phyloP scores from a whole-genome alignment of 306 rosid species.

The Cucurbita pepo region DNA sequence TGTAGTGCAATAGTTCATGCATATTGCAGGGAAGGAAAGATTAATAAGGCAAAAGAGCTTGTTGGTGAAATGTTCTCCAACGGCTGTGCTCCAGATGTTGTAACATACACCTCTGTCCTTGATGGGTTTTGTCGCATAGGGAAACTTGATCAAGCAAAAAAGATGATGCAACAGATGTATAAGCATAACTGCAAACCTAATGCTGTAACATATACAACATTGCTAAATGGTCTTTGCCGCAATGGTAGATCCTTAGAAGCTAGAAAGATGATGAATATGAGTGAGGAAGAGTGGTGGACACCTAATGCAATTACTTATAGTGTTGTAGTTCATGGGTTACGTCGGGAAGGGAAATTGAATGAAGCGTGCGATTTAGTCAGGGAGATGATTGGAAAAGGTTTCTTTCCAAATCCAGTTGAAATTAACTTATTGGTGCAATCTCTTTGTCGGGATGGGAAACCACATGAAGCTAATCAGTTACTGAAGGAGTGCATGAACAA shows the following conservation, averaged over 20 bases:
- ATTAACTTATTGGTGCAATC: constrained; percentile 59
- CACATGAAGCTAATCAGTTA: constrained; percentile 51
- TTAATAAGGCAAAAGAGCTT: constrained; percentile 51
- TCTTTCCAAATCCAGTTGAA: constrained; percentile 65
- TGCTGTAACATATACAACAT: constrained; percentile 56
- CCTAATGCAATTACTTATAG: constrained; percentile 69
- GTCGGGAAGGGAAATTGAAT: constrained; percentile 61
- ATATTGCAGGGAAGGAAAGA: constrained; percentile 46
- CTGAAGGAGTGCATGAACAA: constrained; percentile 56
- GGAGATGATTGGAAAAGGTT: constrained; percentile 59
- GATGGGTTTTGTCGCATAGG: constrained; percentile 62
- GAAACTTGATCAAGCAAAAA: constrained; percentile 68
- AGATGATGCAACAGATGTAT: constrained; percentile 72
- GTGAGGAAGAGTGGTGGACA: constrained; percentile 85
- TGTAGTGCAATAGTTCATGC: constrained; percentile 74
- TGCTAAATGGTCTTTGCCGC: constrained; percentile 72
- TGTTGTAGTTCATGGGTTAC: constrained; percentile 64
- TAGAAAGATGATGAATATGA: constrained; percentile 52
- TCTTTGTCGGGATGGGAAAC: constrained; percentile 46
- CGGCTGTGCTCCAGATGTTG: constrained; percentile 77
- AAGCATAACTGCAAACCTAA: constrained; percentile 78
- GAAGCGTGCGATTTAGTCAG: constrained; percentile 57
- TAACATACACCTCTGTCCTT: constrained; percentile 61
- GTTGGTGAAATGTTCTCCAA: constrained; percentile 50
- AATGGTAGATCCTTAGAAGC: constrained; percentile 63